Conservation (phyloP, 345 rosid species). For the Streptanthus diversifolius region DNA sequence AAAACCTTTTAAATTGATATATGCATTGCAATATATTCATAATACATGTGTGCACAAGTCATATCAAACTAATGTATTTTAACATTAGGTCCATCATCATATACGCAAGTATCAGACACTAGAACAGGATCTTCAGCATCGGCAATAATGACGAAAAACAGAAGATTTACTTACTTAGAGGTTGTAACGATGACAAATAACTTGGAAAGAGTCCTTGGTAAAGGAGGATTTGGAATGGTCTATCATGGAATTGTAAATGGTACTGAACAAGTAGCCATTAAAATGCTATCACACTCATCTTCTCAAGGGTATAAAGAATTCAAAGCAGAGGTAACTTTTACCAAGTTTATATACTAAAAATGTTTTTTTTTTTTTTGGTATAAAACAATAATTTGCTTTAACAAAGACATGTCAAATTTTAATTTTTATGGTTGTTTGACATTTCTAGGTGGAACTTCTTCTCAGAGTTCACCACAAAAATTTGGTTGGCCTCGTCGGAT, state of each 20-base stretch:
- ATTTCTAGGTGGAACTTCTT: constrained; percentile 40
- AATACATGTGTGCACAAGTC: neutral
- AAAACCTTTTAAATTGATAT: neutral
- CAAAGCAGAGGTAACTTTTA: constrained; percentile 39
- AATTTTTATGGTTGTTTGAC: neutral
- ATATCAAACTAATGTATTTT: neutral
- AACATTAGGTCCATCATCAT: neutral
- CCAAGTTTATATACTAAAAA: neutral
- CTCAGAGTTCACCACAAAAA: constrained; percentile 46
- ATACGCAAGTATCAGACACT: neutral
- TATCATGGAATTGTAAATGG: constrained; percentile 39
- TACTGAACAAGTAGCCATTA: constrained; percentile 42
- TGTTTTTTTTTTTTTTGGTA: too few species aligned
- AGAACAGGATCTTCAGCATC: constrained; percentile 13
- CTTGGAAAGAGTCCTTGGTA: constrained; percentile 39
- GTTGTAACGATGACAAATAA: constrained; percentile 40
- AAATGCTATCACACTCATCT: constrained; percentile 44
- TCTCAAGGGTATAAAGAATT: constrained; percentile 49
- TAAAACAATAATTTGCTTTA: neutral
- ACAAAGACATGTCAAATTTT: neutral
- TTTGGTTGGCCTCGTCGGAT: constrained; percentile 40
- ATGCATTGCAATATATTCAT: neutral
- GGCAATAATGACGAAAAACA: constrained; percentile 19
- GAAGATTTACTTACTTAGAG: constrained; percentile 34
- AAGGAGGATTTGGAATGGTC: constrained; percentile 50